Base-by-base conservation (phyloP, 2,329 filamentous ascomycete species). In the Elsinoe australis region DNA sequence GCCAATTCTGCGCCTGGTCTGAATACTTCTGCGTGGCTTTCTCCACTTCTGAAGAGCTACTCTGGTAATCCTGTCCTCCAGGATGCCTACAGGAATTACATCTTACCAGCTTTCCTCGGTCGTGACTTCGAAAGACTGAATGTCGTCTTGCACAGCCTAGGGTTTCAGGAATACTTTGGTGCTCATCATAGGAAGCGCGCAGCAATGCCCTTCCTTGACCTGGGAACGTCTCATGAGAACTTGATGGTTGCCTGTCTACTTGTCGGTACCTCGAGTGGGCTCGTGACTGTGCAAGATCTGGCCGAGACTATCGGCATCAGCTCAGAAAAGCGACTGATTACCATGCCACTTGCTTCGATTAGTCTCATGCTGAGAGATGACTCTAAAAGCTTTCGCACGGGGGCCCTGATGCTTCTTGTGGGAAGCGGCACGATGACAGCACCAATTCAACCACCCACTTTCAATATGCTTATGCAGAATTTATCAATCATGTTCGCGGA, bases 401-500 rank as follows among this genome's bases (percentile, higher is more conserved):
- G 39, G 19, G 39, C 86, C 0, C 74, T 95, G 29, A 87, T 87
- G 21, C 74, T 95, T 9, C 74, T 95, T 5, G 78, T 87, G 9
- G 81, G 82, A 7, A 90, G 87, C 0, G 79, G 81, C 7, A 79
- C 84, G 2, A 82, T 82, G 1, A 87, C 85, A 2, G 80, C 79
- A 46, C 83, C 87, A 1, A 81, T 94, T 46, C 82, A 82, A 0
- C 58, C 66, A 0, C 72, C 69, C 7, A 75, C 82, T 0, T 70
- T 95, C 2, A 63, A 67, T 2, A 72, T 83, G 9, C 68, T 96
- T 2, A 73, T 73, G 47, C 71, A 69, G 26, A 79, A 86, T 51
- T 67, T 96, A 3, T 73, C 77, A 1, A 76, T 82, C 12, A 79
- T 90, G 54, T 83, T 94, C 60, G 79, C 87, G 2, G 89, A 95